phyloP scores from a whole-genome alignment of 1,284 basidiomycete genomes.

The Fomitiporia mediterranea region DNA sequence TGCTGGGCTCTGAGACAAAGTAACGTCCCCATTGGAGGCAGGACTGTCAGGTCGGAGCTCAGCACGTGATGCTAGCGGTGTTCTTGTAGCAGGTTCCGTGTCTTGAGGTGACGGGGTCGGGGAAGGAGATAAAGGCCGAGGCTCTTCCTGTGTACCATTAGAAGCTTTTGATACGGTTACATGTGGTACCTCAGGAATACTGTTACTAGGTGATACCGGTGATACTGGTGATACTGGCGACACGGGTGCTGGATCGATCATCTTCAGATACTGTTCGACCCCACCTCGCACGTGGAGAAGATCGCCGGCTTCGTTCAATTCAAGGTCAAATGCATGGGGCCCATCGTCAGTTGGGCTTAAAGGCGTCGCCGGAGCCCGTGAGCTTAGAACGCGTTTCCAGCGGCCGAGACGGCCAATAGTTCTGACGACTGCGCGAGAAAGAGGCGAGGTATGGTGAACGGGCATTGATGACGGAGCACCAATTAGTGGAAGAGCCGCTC shows the following conservation, averaged over 20 bases:
- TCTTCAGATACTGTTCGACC: conserved; percentile 61
- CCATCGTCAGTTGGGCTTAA: conserved; percentile 47
- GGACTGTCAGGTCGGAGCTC: conserved; percentile 14
- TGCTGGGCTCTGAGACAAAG: conserved; percentile 17
- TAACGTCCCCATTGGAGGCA: not conserved
- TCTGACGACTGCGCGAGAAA: conserved; percentile 75
- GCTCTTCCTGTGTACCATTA: conserved; percentile 9
- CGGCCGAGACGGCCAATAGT: conserved; percentile 76
- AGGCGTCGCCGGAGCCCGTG: conserved; percentile 39
- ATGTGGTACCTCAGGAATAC: conserved; percentile 7
- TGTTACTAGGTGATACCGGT: not conserved
- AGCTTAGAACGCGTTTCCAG: conserved; percentile 75
- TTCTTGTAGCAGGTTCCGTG: conserved; percentile 23
- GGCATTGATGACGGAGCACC: conserved; percentile 43
- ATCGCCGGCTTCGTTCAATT: conserved; percentile 52
- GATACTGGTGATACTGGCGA: conserved; percentile 16
- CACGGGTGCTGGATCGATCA: conserved; percentile 40
- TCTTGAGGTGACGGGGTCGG: conserved; percentile 16
- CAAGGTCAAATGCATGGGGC: conserved; percentile 66
- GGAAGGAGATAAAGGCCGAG: conserved; percentile 5
- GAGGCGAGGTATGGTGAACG: conserved; percentile 55
- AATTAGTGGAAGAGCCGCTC: conserved; percentile 31
- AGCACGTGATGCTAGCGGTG: conserved; percentile 11
- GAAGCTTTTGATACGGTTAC: conserved; percentile 7
- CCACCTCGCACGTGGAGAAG: conserved; percentile 55